Base-by-base conservation (phyloP, 805 yeast species). In the Nakazawaea molendinolei region DNA sequence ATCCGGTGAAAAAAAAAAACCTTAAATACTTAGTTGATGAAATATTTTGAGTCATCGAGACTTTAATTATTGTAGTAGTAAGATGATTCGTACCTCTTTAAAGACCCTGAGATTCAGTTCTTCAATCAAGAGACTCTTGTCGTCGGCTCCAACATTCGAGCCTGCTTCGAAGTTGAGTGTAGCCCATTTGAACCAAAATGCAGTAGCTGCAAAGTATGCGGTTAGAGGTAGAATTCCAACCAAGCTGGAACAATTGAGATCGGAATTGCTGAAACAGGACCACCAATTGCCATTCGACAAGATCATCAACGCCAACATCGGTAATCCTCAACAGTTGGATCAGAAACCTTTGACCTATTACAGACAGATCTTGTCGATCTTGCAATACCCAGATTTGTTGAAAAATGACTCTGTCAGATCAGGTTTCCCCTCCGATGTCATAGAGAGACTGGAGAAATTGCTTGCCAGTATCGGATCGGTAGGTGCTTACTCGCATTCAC, bases 321-420 rank as follows among this genome's bases (percentile, higher is more conserved):
- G 99, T 21, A 92, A 92, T 56, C 99, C 99, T 2, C 99, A 92
- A 60, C 97, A 90, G 56, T 69, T 92, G 53, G 90, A 86, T 48
- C 99, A 92, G 59, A 72, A 79, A 51, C 98, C 99, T 1, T 67
- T 92, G 49, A 85, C 95, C n/a, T 92, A 92, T 66, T 89, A 86
- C 60, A 74, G 99, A 50, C 95, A 89, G 55, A 95, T 89, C 4
- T 64, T 90, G 41, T 75, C 97, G 1, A 58, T 89, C 29, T 62
- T 90, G 48, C 96, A 92, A 61, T 82, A 85, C 56, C 97, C 98
- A 1, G 73, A 68, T 21, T 58, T 89, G 34, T 48, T 89, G 28
- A 51, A 67, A 16, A 51, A 58, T 5, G 48, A 51, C 14, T 46
- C 51, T 5, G 47, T 60, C 7, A 34, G 49, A 10, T 39, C 54